Percentiles rank a stretch among this genome's conserved stretches.
Conservation (phyloP, 2,329 filamentous ascomycete species). For the Intubia oerlemansii region DNA sequence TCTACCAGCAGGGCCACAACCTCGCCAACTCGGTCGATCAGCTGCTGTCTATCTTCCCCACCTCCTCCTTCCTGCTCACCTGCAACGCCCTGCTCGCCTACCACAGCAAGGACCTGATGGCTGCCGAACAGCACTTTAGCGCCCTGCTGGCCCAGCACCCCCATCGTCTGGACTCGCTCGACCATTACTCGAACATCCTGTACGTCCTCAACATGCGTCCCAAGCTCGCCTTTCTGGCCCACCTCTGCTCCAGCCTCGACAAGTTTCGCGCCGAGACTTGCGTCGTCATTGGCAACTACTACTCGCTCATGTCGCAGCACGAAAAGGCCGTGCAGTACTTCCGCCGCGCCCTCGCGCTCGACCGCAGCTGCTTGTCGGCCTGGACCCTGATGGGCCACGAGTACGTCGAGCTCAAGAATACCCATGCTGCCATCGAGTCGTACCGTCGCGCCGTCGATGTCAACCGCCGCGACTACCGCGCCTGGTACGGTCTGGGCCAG, state of each 20-base stretch:
- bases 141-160: constrained; percentile 58
- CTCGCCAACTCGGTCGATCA: constrained; percentile 57
- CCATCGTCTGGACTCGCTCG: constrained; percentile 65
- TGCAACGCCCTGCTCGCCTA: constrained; percentile 77
- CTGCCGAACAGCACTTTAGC: constrained; percentile 47
- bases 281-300: constrained; percentile 94
- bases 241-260: constrained; percentile 76
- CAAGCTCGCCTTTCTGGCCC: constrained; percentile 79
- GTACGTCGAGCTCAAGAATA: constrained; percentile 97
- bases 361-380: constrained; percentile 76
- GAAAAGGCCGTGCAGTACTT: constrained; percentile 98
- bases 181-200: constrained; percentile 93
- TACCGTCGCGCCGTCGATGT: constrained; percentile 90
- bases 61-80: constrained; percentile 72
- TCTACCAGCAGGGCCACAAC: constrained; percentile 65
- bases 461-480: constrained; percentile 87
- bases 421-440: constrained; percentile 89
- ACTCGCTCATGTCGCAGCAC: constrained; percentile 80
- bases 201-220: constrained; percentile 80
- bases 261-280: constrained; percentile 95
- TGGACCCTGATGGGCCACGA: constrained; percentile 99
- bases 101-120: constrained; percentile 64
- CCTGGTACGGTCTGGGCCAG: constrained; percentile 93
- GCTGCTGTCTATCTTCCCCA: constrained; percentile 67
- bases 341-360: constrained; percentile 72